phyloP scores from a whole-genome alignment of 306 rosid genomes.

The Vigna unguiculata region DNA sequence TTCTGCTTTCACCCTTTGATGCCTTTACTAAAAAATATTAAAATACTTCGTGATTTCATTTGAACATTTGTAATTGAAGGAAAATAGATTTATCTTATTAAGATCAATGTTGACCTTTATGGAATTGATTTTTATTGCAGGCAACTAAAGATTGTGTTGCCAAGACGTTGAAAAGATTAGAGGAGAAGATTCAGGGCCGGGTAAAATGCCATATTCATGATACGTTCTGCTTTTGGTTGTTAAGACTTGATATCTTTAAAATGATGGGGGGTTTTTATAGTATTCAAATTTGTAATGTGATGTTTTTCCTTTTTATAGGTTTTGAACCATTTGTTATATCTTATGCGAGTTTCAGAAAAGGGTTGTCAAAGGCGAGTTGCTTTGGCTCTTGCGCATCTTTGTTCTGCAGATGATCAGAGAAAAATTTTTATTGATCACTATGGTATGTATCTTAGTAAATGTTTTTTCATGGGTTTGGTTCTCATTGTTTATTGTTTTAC shows the following conservation, averaged over 20 bases:
- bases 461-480: conserved; percentile 24
- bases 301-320: conserved; percentile 65
- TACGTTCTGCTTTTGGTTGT: conserved; percentile 33
- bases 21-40: conserved; percentile 32
- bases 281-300: conserved; percentile 45
- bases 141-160: conserved; percentile 99
- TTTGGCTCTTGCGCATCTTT: conserved; percentile 97
- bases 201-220: conserved; percentile 59
- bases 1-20: conserved; percentile 36
- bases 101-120: conserved; percentile 28
- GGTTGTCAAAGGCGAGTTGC: conserved; percentile 85
- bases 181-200: conserved; percentile 93
- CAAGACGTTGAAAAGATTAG: conserved; percentile 97
- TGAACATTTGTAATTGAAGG: conserved; percentile 18
- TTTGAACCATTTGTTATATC: conserved; percentile 81
- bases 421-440: conserved; percentile 76
- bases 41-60: background rate
- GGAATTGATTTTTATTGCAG: conserved; percentile 57
- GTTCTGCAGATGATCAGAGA: conserved; percentile 83
- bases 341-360: conserved; percentile 89
- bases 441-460: conserved; percentile 57
- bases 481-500: conserved; percentile 38
- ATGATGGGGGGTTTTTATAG: conserved; percentile 21
- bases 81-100: conserved; percentile 23
- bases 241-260: conserved; percentile 17